These are phyloP conservation scores for Pistacia vera DNA, from an alignment of 345 rosid species.

Conservation along the genomic window DNA sequence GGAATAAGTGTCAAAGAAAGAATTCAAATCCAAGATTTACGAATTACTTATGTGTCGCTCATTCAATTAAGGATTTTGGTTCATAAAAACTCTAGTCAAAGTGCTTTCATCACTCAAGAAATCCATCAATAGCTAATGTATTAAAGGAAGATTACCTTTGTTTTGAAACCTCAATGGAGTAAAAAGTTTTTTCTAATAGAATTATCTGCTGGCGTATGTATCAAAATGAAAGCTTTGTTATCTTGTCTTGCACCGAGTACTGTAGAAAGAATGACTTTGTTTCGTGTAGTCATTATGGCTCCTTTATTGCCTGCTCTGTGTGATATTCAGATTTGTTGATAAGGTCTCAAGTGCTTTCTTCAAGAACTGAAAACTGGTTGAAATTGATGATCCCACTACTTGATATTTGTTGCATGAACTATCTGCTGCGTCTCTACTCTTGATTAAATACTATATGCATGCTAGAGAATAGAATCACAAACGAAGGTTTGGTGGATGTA, in stretches of 20 bases:
- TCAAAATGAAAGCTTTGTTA: background rate
- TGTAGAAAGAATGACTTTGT: background rate
- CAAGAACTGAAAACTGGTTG: background rate
- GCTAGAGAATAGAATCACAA: background rate
- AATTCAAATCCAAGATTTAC: background rate
- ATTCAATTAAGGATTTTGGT: background rate
- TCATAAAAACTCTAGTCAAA: background rate
- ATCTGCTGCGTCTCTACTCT: background rate
- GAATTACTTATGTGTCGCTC: no score
- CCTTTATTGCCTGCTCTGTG: background rate
- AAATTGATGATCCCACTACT: background rate
- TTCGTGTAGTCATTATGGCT: background rate
- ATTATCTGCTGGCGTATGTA: background rate
- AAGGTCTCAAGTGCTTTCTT: background rate
- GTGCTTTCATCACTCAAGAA: background rate
- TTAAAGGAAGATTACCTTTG: background rate
- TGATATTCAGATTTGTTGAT: background rate
- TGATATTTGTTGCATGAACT: background rate
- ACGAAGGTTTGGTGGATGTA: background rate
- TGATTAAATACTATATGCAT: background rate
- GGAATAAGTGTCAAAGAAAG: background rate
- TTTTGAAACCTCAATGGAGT: background rate
- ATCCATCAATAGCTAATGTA: background rate
- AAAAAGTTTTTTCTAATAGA: background rate
- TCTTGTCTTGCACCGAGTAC: background rate